phyloP scores from a whole-genome alignment of 768 basidiomycete species.

The Russula dissimulans region DNA sequence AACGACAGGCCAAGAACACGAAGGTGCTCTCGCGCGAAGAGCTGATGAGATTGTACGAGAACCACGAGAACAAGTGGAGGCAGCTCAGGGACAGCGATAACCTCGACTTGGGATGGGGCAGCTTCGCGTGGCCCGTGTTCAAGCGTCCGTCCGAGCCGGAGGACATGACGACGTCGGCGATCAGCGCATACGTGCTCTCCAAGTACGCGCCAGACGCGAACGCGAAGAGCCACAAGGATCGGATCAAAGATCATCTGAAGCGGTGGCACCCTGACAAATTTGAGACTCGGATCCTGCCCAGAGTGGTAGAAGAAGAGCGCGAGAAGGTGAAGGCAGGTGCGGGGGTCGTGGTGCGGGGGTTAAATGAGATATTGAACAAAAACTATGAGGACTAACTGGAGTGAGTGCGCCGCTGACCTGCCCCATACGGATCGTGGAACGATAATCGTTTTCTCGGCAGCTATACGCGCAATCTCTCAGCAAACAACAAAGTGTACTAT shows the following conservation, averaged over 20 bases:
- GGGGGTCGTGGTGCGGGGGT: constrained; percentile 56
- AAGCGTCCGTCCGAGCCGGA: constrained; percentile 47
- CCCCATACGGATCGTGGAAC: not conserved
- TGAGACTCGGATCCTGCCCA: constrained; percentile 55
- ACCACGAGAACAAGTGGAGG: constrained; percentile 56
- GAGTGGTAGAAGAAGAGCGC: constrained; percentile 53
- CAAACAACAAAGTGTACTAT: constrained; percentile 18
- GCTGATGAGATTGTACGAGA: constrained; percentile 43
- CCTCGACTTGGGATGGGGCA: constrained; percentile 51
- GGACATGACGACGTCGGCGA: constrained; percentile 46
- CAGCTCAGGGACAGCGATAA: constrained; percentile 30
- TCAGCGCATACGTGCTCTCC: constrained; percentile 56
- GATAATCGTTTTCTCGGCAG: constrained; percentile 1
- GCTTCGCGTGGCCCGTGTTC: constrained; percentile 70
- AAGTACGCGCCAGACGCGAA: constrained; percentile 46
- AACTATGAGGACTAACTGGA: constrained; percentile 21
- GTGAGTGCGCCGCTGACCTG: constrained; percentile 10
- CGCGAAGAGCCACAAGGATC: constrained; percentile 50
- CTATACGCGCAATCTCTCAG: constrained; percentile 13
- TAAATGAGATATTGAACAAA: constrained; percentile 60
- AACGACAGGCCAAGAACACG: constrained; percentile 31
- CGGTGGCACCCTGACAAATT: constrained; percentile 82
- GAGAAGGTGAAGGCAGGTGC: constrained; percentile 66
- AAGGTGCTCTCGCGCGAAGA: constrained; percentile 50
- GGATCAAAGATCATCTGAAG: constrained; percentile 65